Conservation (phyloP, 805 yeast species). For the Soucietia sequanensis region DNA sequence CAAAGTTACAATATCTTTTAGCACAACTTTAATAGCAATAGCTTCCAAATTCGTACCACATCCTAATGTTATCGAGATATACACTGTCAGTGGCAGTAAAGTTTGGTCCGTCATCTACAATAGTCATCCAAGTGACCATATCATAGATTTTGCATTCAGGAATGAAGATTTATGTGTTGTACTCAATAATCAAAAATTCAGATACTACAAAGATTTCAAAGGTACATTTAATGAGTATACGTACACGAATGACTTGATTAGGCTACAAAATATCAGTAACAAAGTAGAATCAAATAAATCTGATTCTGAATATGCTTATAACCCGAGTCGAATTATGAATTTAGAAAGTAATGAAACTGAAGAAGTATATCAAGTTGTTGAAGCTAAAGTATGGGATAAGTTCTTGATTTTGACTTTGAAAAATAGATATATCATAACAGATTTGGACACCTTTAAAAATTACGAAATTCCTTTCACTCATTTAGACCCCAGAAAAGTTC, state of each 20-base stretch:
- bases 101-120: constrained; percentile 38
- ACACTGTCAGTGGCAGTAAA: constrained; percentile 33
- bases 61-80: constrained; percentile 38
- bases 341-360: constrained; percentile 31
- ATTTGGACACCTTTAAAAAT: constrained; percentile 39
- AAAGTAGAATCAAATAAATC: not conserved
- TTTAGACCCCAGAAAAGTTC: constrained; percentile 17
- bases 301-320: not conserved
- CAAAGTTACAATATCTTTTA: constrained; percentile 48
- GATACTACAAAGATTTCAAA: constrained; percentile 63
- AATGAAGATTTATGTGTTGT: constrained; percentile 58
- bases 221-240: constrained; percentile 61
- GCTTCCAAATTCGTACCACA: constrained; percentile 34
- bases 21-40: constrained; percentile 56
- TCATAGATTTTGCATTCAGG: constrained; percentile 50
- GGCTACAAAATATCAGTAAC: constrained; percentile 1
- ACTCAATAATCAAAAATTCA: constrained; percentile 47
- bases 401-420: constrained; percentile 46
- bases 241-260: constrained; percentile 18
- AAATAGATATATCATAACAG: constrained; percentile 31
- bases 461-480: constrained; percentile 34
- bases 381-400: constrained; percentile 31
- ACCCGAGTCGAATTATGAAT: constrained; percentile 22
- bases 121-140: constrained; percentile 47
- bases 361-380: constrained; percentile 23